A percentile compares a stretch with the other conserved stretches of the same genome.
These are phyloP conservation scores for Balamuthia mandrillaris DNA, from an alignment of 208 protist species.

Conservation along the genomic window DNA sequence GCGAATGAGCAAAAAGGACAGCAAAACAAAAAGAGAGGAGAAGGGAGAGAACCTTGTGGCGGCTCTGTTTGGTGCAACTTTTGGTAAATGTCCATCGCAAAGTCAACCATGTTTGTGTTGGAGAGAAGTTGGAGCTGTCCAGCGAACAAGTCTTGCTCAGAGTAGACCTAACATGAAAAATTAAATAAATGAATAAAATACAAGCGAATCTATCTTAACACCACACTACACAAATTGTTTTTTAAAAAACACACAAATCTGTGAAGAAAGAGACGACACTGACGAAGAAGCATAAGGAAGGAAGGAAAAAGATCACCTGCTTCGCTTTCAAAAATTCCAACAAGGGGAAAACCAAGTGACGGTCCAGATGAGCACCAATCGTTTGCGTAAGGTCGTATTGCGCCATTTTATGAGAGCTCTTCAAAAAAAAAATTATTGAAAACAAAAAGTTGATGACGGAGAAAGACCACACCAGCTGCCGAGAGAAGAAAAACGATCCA, in stretches of 20 bases:
- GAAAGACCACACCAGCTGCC: no score
- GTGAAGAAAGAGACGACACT: slow-evolving; percentile 18
- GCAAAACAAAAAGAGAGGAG: no score
- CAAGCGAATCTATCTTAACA: neutral
- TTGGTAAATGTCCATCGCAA: slow-evolving; percentile 54
- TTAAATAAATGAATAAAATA: slow-evolving; percentile 25
- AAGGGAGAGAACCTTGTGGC: slow-evolving; percentile 17
- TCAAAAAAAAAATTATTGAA: no score
- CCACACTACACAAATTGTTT: neutral
- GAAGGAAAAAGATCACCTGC: neutral
- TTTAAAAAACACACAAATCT: neutral
- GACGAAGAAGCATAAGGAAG: neutral
- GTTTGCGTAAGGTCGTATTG: slow-evolving; percentile 26
- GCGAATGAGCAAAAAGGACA: no score
- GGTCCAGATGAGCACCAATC: slow-evolving; percentile 56
- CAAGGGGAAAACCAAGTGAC: slow-evolving; percentile 68
- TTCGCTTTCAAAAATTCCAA: slow-evolving; percentile 59
- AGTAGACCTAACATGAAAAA: slow-evolving; percentile 47
- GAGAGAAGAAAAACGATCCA: no score
- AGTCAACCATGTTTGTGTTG: slow-evolving; percentile 67
- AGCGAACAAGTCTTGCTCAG: slow-evolving; percentile 47
- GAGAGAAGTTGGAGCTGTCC: slow-evolving; percentile 54
- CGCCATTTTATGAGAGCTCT: no score
- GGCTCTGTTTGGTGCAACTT: slow-evolving; percentile 40
- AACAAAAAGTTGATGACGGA: no score